A percentile compares a stretch with the other conserved stretches of the same genome.
phyloP scores from a whole-genome alignment of 2,329 filamentous ascomycete species.

The Fusarium chuoi region DNA sequence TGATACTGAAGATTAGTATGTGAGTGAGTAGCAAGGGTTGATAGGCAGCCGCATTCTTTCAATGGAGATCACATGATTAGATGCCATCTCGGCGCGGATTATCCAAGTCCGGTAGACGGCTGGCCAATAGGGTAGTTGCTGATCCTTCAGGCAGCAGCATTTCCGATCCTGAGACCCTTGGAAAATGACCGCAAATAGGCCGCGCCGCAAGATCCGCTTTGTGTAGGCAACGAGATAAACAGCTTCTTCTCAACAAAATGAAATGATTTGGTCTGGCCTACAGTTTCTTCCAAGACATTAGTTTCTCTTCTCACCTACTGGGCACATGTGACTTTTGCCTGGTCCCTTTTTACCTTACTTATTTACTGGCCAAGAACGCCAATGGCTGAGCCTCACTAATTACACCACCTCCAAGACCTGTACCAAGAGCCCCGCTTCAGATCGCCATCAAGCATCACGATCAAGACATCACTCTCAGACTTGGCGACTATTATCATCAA shows the following conservation, averaged over 20 bases:
- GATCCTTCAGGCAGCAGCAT: constrained; percentile 45
- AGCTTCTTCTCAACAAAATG: constrained; percentile 31
- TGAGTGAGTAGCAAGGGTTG: constrained; percentile 4
- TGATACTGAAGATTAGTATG: background rate
- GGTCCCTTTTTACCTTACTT: background rate
- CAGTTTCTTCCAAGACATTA: background rate
- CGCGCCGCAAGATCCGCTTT: constrained; percentile 44
- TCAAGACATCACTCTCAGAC: constrained; percentile 18
- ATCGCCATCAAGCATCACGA: constrained; percentile 26
- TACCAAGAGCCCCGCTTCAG: constrained; percentile 29
- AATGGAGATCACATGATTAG: constrained; percentile 6
- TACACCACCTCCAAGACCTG: constrained; percentile 1
- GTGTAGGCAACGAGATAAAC: constrained; percentile 46
- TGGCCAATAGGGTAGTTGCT: constrained; percentile 5
- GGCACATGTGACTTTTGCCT: constrained; percentile 7
- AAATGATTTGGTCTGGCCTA: constrained; percentile 22
- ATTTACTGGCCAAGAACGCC: constrained; percentile 2
- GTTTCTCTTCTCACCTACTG: background rate
- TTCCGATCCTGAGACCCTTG: constrained; percentile 30
- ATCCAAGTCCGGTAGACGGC: background rate
- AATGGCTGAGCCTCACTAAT: constrained; percentile 29
- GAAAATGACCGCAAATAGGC: constrained; percentile 42
- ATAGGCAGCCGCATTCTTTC: constrained; percentile 24
- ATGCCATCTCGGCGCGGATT: background rate
- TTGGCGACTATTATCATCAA: background rate